Percentiles rank a stretch among this genome's conserved stretches.
phyloP scores from a whole-genome alignment of 768 basidiomycete species.

The Hemileccinum impolitum region DNA sequence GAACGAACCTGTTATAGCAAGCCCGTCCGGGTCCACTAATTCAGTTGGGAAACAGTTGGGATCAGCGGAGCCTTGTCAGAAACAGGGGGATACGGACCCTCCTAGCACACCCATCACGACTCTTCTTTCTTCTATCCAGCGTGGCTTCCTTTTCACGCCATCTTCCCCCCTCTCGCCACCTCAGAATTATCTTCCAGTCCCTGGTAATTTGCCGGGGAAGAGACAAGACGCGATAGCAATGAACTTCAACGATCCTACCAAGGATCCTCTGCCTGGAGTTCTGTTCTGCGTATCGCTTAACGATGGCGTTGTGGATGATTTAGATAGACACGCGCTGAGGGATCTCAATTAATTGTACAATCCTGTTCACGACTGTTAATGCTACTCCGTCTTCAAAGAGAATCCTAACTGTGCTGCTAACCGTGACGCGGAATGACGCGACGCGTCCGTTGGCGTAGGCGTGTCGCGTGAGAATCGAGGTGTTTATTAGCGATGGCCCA shows the following conservation, averaged over 20 bases:
- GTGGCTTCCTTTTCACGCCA: conserved; percentile 66
- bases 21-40: neutral
- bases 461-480: conserved; percentile 24
- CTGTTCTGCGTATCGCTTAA: conserved; percentile 12
- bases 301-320: conserved; percentile 6
- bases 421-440: neutral
- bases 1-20: conserved; percentile 1
- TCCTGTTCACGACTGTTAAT: neutral
- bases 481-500: conserved; percentile 9
- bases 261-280: neutral
- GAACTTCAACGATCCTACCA: neutral
- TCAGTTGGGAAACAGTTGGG: neutral
- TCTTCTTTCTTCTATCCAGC: conserved; percentile 58
- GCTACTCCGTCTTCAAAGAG: neutral
- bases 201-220: conserved; percentile 2
- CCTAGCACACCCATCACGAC: conserved; percentile 65
- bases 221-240: conserved; percentile 2
- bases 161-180: conserved; percentile 60
- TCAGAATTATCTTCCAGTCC: conserved; percentile 36
- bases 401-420: no score
- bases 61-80: conserved; percentile 2
- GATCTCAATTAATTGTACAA: conserved; percentile 21
- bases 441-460: conserved; percentile 24
- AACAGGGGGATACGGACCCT: neutral
- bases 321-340: conserved; percentile 24